Evolutionary conservation across 805 yeast genomes (phyloP), one percentile per base, ranked within the genome.

Genomic region (Starmerella roubikii): DNA sequence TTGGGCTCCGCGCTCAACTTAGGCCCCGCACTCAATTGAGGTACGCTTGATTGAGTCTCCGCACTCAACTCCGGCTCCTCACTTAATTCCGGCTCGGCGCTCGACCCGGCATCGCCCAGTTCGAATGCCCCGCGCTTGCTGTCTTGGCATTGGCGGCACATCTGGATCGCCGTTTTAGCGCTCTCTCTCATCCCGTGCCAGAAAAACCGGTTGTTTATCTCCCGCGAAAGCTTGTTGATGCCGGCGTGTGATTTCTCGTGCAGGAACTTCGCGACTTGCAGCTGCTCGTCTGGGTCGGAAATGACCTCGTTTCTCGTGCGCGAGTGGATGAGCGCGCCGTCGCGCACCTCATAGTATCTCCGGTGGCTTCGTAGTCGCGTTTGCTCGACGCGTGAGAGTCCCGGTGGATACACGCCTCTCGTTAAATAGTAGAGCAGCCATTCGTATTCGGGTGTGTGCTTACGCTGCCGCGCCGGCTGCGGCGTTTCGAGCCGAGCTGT

Each of bases 181-280:
- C 94, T 83, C 40, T 74, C 84, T 58, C 91, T 86, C 46, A 88
- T 80, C 37, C 93, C 71, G 1, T 84, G 72, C 96, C 97, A 88
- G 57, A 84, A 93, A 50, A 80, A 88, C 49, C 72, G 71, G 45
- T 80, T 91, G 1, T 86, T 72, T 15, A 91, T 72, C 15, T 70
- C 61, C 0, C 88, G 63, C 0, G 95, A 85, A 2, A 93, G 77
- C 53, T 78, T 82, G 60, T 88, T 88, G 46, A 88, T 84, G 10
- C 97, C 97, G 11, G 77, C 77, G 55, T 88, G 98, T 17, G 68
- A 58, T 46, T 68, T 54, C 15, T 29, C 29, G 55, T 88, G 98
- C 17, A 74, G 61, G 32, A 76, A 78, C 8, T 73, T 67, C 25
- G 86, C 82, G 23, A 88, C 75, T 46, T 74, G 76, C 33, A 78